phyloP scores from a whole-genome alignment of 257 asterid genomes.

The Salvia rosmarinus region DNA sequence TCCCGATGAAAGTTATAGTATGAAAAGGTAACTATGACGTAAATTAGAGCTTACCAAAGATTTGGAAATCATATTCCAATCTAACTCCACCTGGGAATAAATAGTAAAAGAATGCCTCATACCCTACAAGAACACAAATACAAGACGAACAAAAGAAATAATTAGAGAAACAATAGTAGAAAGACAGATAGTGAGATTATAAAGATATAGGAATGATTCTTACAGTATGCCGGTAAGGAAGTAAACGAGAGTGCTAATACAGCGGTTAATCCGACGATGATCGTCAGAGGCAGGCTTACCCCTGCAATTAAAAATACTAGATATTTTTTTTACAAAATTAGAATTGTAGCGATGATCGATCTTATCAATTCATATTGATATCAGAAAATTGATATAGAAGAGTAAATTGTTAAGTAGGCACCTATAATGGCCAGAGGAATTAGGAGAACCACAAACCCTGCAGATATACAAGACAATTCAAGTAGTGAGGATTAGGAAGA shows the following conservation, averaged over 20 bases:
- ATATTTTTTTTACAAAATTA: not conserved
- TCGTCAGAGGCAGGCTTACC: not conserved
- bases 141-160: not conserved
- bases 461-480: not conserved
- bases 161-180: not conserved
- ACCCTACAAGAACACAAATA: not conserved
- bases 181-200: too few species aligned
- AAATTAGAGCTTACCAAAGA: not conserved
- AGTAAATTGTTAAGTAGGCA: not conserved
- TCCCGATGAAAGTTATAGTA: too few species aligned
- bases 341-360: not conserved
- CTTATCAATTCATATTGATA: too few species aligned
- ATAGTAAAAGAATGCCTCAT: not conserved
- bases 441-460: conserved; percentile 1
- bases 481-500: not conserved
- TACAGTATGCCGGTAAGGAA: not conserved
- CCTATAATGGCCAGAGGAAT: conserved; percentile 11
- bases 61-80: not conserved
- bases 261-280: not conserved
- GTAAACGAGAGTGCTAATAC: not conserved
- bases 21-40: too few species aligned
- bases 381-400: not conserved
- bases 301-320: not conserved
- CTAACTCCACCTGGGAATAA: not conserved
- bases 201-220: not conserved